phyloP scores from a whole-genome alignment of 768 basidiomycete genomes.

The Leccinum barrowsii region DNA sequence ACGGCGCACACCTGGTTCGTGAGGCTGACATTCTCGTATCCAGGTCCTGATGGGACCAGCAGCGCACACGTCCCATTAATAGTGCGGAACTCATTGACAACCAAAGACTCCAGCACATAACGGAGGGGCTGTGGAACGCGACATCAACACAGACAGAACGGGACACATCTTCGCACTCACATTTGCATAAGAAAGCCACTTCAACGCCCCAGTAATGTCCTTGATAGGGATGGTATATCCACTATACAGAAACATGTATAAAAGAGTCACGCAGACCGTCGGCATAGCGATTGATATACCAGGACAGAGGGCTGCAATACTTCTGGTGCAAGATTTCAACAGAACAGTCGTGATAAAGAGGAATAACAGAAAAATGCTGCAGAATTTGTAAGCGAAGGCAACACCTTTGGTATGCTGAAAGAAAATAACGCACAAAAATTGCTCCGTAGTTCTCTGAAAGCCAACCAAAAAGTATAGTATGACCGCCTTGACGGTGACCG shows the following conservation, averaged over 20 bases:
- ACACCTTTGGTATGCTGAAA: background rate
- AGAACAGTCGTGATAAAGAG: constrained; percentile 50
- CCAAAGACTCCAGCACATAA: constrained; percentile 22
- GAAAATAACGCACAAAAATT: constrained; percentile 18
- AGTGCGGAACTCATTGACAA: constrained; percentile 50
- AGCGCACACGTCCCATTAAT: constrained; percentile 34
- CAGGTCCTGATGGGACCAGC: constrained; percentile 32
- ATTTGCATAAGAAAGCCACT: constrained; percentile 20
- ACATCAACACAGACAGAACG: constrained; percentile 32
- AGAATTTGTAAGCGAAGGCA: constrained; percentile 36
- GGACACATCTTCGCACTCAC: constrained; percentile 34
- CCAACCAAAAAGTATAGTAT: constrained; percentile 20
- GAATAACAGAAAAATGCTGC: constrained; percentile 55
- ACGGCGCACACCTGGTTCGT: constrained; percentile 41
- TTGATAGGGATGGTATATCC: constrained; percentile 34
- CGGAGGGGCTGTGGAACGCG: constrained; percentile 27
- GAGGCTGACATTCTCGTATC: constrained; percentile 28
- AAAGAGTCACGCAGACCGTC: constrained; percentile 30
- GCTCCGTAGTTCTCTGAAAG: constrained; percentile 14
- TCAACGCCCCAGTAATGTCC: constrained; percentile 10
- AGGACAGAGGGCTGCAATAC: constrained; percentile 52
- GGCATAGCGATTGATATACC: constrained; percentile 48
- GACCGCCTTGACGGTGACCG: constrained; percentile 3
- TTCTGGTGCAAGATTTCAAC: constrained; percentile 76
- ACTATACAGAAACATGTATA: constrained; percentile 41